Evolutionary conservation across 1,139 yeast genomes (phyloP), one percentile per base, ranked within the genome.

Genomic region (Yamadazyma blattariae): DNA sequence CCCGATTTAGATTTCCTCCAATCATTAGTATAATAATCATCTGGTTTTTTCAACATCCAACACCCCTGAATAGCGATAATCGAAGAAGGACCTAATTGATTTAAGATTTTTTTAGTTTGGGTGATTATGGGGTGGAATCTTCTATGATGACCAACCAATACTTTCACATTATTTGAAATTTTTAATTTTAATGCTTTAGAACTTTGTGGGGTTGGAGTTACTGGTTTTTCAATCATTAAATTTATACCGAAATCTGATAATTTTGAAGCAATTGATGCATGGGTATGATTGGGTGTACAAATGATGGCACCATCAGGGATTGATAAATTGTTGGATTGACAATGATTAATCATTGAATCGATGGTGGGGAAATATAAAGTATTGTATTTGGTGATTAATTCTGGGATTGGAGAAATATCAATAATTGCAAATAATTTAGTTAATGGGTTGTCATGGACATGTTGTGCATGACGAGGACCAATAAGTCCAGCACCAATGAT

Each of bases 281-380:
- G 73, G 1, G 72, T 63, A 36, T 64, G 66, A 44, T 66, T 67
- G 1, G 74, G 74, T 2, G 73, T 67, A 31, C 70, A 66, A 4
- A 67, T 57, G 7, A 67, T 65, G 11, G 72, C 74, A 1, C 70
- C 74, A 32, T 64, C 61, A 1, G 73, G 73, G 23, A 56, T 59
- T 11, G 40, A 30, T 13, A 37, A 22, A 16, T 45, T 34, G 32
- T 53, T 48, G 7, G 29, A 20, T 16, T 60, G 61, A 40, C 69
- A 57, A 39, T 56, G 54, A 4, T 37, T 47, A 32, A 64, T 52
- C 44, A 61, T 41, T 20, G 58, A 62, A 18, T 53, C 56, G 34
- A 66, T 49, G 18, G 49, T 47, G 18, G 45, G 39, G 42, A 62
- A 66, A 32, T 62, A 56, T 24, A 51, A 39, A 12, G 65, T 50